These are phyloP conservation scores for Pichia insulana DNA, from an alignment of 805 yeast genomes.

Conservation along the genomic window DNA sequence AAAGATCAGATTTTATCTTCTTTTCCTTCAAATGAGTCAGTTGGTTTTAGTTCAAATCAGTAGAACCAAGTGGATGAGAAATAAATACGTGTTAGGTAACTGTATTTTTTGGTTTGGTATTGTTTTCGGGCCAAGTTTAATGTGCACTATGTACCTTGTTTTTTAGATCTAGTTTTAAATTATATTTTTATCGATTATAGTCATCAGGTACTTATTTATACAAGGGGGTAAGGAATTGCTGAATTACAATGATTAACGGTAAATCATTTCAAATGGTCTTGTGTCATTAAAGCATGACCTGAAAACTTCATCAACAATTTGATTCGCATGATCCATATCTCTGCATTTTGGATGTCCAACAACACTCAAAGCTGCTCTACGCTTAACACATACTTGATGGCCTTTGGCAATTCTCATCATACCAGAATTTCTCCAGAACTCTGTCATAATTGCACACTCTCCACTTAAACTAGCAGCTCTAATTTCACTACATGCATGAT, in stretches of 20 bases:
- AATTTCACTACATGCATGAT: slow-evolving; percentile 95
- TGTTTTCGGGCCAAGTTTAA: slow-evolving; percentile 78
- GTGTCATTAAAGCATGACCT: slow-evolving; percentile 90
- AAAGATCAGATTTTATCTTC: slow-evolving; percentile 69
- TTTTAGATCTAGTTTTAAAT: slow-evolving; percentile 32
- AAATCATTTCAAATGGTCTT: slow-evolving; percentile 90
- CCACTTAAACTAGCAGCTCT: slow-evolving; percentile 91
- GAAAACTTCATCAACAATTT: slow-evolving; percentile 82
- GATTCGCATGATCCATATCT: slow-evolving; percentile 62
- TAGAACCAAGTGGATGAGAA: slow-evolving; percentile 47
- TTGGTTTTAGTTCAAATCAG: slow-evolving; percentile 67
- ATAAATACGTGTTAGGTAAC: slow-evolving; percentile 59
- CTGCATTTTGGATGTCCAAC: slow-evolving; percentile 79
- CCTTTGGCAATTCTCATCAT: slow-evolving; percentile 42
- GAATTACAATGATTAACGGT: slow-evolving; percentile 36
- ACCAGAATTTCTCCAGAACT: slow-evolving; percentile 41
- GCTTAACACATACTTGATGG: slow-evolving; percentile 82
- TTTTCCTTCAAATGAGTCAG: slow-evolving; percentile 80
- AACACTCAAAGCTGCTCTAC: slow-evolving; percentile 83
- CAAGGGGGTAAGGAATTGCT: not conserved
- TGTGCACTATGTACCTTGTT: slow-evolving; percentile 76
- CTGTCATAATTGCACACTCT: slow-evolving; percentile 86
- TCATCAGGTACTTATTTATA: not conserved
- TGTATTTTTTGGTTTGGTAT: slow-evolving; percentile 88
- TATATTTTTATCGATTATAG: too few species aligned